phyloP scores from a whole-genome alignment of 1,284 basidiomycete genomes.

The Austroboletus novae-zelandiae region DNA sequence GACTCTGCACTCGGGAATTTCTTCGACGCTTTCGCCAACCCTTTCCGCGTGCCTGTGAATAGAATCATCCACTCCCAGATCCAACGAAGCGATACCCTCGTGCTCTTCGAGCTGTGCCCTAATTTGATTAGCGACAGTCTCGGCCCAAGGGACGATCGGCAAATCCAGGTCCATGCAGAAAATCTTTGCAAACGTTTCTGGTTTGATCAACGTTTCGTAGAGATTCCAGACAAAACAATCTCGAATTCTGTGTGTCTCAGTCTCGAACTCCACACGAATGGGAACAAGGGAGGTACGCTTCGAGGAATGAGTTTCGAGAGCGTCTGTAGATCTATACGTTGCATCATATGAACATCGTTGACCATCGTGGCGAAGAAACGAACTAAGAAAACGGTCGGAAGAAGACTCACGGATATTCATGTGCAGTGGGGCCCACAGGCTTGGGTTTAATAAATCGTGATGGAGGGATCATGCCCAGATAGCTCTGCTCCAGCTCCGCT shows the following conservation, averaged over 20 bases:
- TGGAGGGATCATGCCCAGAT: conserved; percentile 85
- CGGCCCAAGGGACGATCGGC: conserved; percentile 62
- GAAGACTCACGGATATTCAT: conserved; percentile 66
- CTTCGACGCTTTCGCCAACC: conserved; percentile 46
- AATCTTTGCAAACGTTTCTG: conserved; percentile 79
- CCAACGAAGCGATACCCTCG: conserved; percentile 74
- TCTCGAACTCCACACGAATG: conserved; percentile 93
- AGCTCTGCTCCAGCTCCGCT: conserved; percentile 78
- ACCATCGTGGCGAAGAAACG: conserved; percentile 18
- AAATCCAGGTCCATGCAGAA: conserved; percentile 91
- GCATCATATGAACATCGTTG: conserved; percentile 16
- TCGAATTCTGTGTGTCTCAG: conserved; percentile 86
- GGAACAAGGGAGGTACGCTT: conserved; percentile 78
- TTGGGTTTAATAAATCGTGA: conserved; percentile 71
- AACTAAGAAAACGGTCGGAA: conserved; percentile 11
- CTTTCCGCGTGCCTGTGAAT: conserved; percentile 35
- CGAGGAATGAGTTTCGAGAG: conserved; percentile 63
- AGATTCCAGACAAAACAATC: conserved; percentile 98
- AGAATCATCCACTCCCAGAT: conserved; percentile 65
- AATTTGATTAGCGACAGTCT: conserved; percentile 84
- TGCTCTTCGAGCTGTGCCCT: conserved; percentile 88
- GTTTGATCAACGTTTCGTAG: conserved; percentile 77
- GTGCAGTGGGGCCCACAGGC: conserved; percentile 55
- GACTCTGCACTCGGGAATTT: conserved; percentile 83
- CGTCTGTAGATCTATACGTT: conserved; percentile 56